Conservation (phyloP, 371 early-diverging fungal genomes). For the Paraphysoderma sedebokerense region DNA sequence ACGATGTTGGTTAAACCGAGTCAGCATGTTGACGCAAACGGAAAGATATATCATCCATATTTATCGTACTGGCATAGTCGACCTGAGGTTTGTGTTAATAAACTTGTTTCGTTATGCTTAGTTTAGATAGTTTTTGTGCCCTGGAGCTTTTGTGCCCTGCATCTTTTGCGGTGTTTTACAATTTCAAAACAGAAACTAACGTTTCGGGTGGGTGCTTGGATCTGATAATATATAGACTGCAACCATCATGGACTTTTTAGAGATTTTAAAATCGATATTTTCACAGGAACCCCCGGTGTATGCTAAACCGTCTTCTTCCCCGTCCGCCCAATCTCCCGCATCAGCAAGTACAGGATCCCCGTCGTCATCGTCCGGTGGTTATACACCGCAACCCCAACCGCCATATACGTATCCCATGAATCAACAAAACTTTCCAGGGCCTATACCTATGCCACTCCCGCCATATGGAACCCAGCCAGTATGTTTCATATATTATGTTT, state of each 20-base stretch:
- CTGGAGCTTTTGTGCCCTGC: background rate
- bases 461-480: no score
- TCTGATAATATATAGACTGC: constrained; percentile 23
- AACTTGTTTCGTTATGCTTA: no score
- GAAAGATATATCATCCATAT: constrained; percentile 68
- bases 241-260: constrained; percentile 39
- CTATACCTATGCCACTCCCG: background rate
- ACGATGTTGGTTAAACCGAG: constrained; percentile 67
- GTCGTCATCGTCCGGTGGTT: constrained; percentile 2
- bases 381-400: background rate
- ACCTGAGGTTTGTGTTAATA: no score
- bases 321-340: constrained; percentile 6
- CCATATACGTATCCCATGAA: background rate
- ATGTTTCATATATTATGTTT: no score
- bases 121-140: no score
- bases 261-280: constrained; percentile 51
- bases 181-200: background rate
- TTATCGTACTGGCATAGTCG: constrained; percentile 30
- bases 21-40: constrained; percentile 65
- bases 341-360: constrained; percentile 5
- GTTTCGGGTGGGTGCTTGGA: background rate
- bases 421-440: background rate
- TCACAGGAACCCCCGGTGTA: constrained; percentile 63
- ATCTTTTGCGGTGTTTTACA: background rate
- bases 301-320: constrained; percentile 29